Conservation (phyloP, 2,329 filamentous ascomycete genomes). For the Colletotrichum aenigma region DNA sequence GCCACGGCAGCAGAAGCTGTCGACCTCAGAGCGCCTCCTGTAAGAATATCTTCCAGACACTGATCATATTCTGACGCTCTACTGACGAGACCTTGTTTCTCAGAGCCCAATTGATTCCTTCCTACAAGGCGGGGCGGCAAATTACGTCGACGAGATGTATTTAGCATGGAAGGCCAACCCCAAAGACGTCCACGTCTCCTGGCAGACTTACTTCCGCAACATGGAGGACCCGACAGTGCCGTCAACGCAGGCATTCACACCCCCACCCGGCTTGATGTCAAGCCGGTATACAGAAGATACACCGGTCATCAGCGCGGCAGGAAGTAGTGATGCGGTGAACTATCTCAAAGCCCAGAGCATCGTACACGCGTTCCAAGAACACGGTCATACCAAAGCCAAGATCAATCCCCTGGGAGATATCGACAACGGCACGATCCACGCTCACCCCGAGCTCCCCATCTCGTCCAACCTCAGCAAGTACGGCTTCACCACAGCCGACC, state of each 20-base stretch:
- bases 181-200: slow-evolving; percentile 91
- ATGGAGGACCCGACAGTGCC: slow-evolving; percentile 98
- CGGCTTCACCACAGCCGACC: slow-evolving; percentile 89
- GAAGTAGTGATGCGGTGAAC: slow-evolving; percentile 81
- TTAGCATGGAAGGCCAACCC: slow-evolving; percentile 94
- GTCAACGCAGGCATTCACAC: slow-evolving; percentile 93
- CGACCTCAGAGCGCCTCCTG: neutral
- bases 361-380: slow-evolving; percentile 95
- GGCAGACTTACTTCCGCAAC: slow-evolving; percentile 99
- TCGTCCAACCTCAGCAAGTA: slow-evolving; percentile 93
- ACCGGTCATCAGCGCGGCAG: slow-evolving; percentile 67
- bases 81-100: fast-evolving
- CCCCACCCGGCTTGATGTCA: slow-evolving; percentile 89
- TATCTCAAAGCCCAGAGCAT: slow-evolving; percentile 97
- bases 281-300: slow-evolving; percentile 75
- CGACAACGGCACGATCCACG: slow-evolving; percentile 79
- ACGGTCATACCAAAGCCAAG: slow-evolving; percentile 96
- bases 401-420: slow-evolving; percentile 95
- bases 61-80: neutral
- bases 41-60: fast-evolving
- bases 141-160: slow-evolving; percentile 99
- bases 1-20: neutral
- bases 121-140: slow-evolving; percentile 92
- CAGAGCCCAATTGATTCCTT: slow-evolving; percentile 72
- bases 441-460: slow-evolving; percentile 77